Evolutionary conservation across 768 basidiomycete species (phyloP), one percentile per base, ranked within the genome.

Genomic region (Termitomyces bulborhizus): DNA sequence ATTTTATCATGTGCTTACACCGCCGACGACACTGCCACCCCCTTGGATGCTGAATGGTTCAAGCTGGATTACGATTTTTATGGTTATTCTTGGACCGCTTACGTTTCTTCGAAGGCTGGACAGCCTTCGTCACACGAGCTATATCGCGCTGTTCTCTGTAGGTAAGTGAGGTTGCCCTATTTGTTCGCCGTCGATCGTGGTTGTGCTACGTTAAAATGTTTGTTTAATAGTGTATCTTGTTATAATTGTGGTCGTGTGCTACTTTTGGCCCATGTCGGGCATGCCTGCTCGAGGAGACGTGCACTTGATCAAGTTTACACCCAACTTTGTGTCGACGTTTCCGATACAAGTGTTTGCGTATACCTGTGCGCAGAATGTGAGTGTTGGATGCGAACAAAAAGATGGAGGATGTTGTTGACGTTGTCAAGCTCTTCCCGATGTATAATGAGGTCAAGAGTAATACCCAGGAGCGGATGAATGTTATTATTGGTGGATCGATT

Each of bases 331-430:
- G 15, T 80, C 88, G 13, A 93, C 84, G 1, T 90, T 97, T 72
- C 96, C 96, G 0, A 90, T 98, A 27, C 95, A 93, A 68, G 87
- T 95, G 15, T 94, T 94, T 70, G 89, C 90, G 4, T 93, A 86
- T 68, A 96, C 93, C 2, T 97, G 95, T 66, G 81, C 90, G 13
- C 93, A 96, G 76, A 96, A 96, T 65, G 93, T 94, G 67, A 61
- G 85, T 64, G 36, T 29, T 12, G 11, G 24, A 24, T 7, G 37
- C n/a, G 36, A 26, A 27, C 12, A 24, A 12, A 9, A 4, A 7
- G 37, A 40, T 29, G n/a, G 0, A 34, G 34, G 21, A 21, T 21
- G 49, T 16, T 50, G 37, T 29, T 50, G 49, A 50, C 12, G n/a
- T 12, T 60, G 16, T 1, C n/a, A 98, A 21, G 91, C 72, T 98